Base-by-base conservation (phyloP, 1,284 basidiomycete species). In the Schizopora paradoxa region DNA sequence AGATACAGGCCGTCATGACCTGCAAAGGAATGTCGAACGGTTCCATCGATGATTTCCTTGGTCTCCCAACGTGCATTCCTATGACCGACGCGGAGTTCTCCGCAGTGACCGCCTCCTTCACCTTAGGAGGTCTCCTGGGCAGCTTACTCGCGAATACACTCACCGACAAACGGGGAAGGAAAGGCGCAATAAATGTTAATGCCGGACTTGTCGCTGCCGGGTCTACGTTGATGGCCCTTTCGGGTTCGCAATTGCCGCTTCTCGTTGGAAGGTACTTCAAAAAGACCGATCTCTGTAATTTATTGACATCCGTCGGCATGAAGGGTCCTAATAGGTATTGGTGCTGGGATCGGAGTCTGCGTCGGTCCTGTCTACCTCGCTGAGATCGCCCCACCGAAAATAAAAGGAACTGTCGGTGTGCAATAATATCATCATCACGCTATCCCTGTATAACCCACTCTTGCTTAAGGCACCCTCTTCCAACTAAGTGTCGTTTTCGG, bases 401-500 rank as follows among this genome's bases (percentile, higher is more conserved):
- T 89, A 39, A 78, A 76, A 54, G 87, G 87, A n/a, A 81, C 72
- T 43, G 68, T 89, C 49, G 87, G 86, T 78, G 54, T 43, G 71
- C 62, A 31, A 31, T 10, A 31, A 10, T 14, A 10, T 8, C 8
- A 10, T 31, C 14, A 31, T 31, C 28, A 31, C 8, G 14, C 8
- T 8, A 10, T 8, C 8, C 28, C 8, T 31, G 28, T 14, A 31
- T 8, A 8, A 10, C 55, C 58, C 27, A 56, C 58, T 10, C 61
- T 53, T 10, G 46, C 47, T 43, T 49, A 64, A 76, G 90, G 91
- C 22, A 86, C 92, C 19, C 70, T 94, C 29, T 91, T 91, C n/a
- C 93, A 94, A 59, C 68, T 94, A 28, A 83, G 77, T 22, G 89
- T 93, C 57, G 89, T 92, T 26, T 59, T 88, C 35, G 91, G 91